Evolutionary conservation across 169 alveolate species (phyloP), one percentile per base, ranked within the genome.

Genomic region (Toxoplasma gondii): DNA sequence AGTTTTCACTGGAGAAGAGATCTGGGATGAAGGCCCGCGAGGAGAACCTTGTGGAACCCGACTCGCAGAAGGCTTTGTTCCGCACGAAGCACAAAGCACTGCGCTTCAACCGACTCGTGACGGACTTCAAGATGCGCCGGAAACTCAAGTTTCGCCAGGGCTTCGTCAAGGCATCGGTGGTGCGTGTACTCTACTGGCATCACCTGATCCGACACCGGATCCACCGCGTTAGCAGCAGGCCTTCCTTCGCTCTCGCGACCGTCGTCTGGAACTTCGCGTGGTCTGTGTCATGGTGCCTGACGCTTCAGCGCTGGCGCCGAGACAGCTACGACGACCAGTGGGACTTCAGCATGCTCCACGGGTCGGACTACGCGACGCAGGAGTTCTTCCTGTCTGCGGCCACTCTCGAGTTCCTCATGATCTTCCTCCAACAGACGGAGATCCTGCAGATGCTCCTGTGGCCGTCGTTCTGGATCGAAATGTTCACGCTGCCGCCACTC

Each of bases 391-490:
- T 82, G 41, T 64, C 74, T 16, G 74, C 74, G 24, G 74, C 44
- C 39, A 31, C 84, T 41, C 44, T 74, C 84, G 45, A 31, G 84
- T 36, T 31, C 43, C 44, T 74, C 45, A 31, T 74, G 84, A 31
- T n/a, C 12, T 74, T 74, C 27, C 84, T 74, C 39, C 84, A 92
- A 45, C 96, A 93, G 45, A 91, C 78, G 95, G 95, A 95, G 69
- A 92, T 81, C 69, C 96, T 93, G 84, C 84, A 9, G 44, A 31
- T 74, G 84, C 44, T 74, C 9, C 44, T 74, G n/a, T 36, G 39
- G 84, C 84, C 44, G 9, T 36, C 44, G 84, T 74, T 74, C 49
- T 36, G 39, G 84, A 27, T 74, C 39, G 45, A 34, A 19, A 1
- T 74, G 44, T 12, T 74, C 49, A 31, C 44, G 84, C 84, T 74